Percentiles rank a stretch among this genome's conserved stretches.
phyloP scores from a whole-genome alignment of 164 flowering plant species.

The Vitis vinifera region ASM3070453v1 NC_081815.1:17409501-17410000 shows the following conservation, averaged over 20 bases:
- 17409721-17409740: background rate
- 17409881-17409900: background rate
- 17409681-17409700: background rate
- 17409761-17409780: background rate
- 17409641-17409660: too few species aligned
- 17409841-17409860: too few species aligned
- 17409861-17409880: too few species aligned
- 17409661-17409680: background rate
- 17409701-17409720: background rate
- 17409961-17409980: too few species aligned
- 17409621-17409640: background rate
- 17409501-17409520: conserved; percentile 88
- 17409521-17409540: conserved; percentile 67
- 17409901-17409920: too few species aligned
- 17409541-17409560: conserved; percentile 83
- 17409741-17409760: background rate
- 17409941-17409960: too few species aligned
- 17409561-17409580: conserved; percentile 77
- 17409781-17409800: too few species aligned
- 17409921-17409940: too few species aligned
- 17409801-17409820: too few species aligned
- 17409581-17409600: conserved; percentile 72
- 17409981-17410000: too few species aligned
- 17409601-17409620: background rate
- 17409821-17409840: too few species aligned